Conservation (phyloP, 2,329 filamentous ascomycete species). For the Xylariaceae sp. region DNA sequence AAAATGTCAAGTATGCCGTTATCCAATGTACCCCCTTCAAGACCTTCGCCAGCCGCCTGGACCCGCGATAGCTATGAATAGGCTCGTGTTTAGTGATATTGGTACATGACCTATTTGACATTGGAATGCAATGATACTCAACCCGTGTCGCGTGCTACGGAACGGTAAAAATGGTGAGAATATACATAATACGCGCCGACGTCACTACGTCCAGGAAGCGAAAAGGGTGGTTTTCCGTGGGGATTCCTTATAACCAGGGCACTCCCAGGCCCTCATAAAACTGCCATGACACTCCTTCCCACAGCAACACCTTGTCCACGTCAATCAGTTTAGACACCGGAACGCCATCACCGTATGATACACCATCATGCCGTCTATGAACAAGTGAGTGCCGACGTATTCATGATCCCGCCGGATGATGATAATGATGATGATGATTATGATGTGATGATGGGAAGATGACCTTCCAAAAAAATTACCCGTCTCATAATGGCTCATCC, state of each 20-base stretch:
- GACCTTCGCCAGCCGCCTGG: too few species aligned
- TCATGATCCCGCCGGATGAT: neutral
- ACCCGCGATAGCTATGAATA: too few species aligned
- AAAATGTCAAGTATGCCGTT: too few species aligned
- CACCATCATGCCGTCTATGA: slow-evolving; percentile 9
- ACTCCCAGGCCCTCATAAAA: neutral
- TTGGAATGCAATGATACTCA: neutral
- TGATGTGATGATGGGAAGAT: neutral
- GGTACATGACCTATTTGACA: neutral
- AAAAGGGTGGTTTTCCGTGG: too few species aligned
- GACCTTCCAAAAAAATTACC: neutral
- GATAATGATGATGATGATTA: neutral
- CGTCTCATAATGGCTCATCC: slow-evolving; percentile 13
- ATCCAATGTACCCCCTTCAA: too few species aligned
- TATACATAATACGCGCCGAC: neutral
- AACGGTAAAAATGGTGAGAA: neutral
- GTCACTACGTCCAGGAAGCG: neutral
- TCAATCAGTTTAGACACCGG: neutral
- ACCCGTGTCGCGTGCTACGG: neutral
- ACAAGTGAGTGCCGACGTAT: too few species aligned
- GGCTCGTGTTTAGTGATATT: neutral
- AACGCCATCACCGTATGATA: slow-evolving; percentile 28
- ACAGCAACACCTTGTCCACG: slow-evolving; percentile 12
- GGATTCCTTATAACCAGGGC: neutral
- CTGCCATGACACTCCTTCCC: slow-evolving; percentile 2